Conservation (phyloP, 768 basidiomycete species). For the Tulasnella sp. region DNA sequence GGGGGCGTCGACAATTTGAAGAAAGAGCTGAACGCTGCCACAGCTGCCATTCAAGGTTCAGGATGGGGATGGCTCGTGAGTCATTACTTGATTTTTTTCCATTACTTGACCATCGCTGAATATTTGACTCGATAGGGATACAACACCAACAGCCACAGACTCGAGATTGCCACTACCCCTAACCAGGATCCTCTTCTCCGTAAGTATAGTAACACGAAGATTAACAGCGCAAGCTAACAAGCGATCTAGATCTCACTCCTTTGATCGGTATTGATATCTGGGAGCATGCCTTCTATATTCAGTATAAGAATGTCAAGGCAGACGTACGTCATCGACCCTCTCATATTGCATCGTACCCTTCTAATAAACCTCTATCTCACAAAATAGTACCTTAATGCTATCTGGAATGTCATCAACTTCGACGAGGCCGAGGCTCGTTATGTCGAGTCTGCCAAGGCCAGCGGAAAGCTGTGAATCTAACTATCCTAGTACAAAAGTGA, state of each 20-base stretch:
- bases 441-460: constrained; percentile 25
- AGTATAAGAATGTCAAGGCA: constrained; percentile 89
- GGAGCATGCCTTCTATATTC: constrained; percentile 88
- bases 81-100: constrained; percentile 22
- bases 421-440: constrained; percentile 64
- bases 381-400: constrained; percentile 70
- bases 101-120: not conserved
- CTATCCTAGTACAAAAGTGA: too few species aligned
- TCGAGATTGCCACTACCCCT: constrained; percentile 31
- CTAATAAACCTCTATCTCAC: too few species aligned
- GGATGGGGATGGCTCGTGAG: constrained; percentile 95
- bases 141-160: constrained; percentile 27
- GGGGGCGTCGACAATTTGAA: constrained; percentile 59
- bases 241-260: constrained; percentile 36
- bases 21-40: constrained; percentile 73
- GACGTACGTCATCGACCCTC: constrained; percentile 45
- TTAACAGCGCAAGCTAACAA: not conserved
- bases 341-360: not conserved
- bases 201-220: constrained; percentile 17
- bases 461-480: too few species aligned
- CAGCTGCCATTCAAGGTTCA: constrained; percentile 79
- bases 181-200: constrained; percentile 43
- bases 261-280: constrained; percentile 90
- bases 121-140: constrained; percentile 21
- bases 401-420: constrained; percentile 60